Evolutionary conservation across 192 early-diverging fungal species (phyloP).

Genomic region (Linnemannia zychae): DNA sequence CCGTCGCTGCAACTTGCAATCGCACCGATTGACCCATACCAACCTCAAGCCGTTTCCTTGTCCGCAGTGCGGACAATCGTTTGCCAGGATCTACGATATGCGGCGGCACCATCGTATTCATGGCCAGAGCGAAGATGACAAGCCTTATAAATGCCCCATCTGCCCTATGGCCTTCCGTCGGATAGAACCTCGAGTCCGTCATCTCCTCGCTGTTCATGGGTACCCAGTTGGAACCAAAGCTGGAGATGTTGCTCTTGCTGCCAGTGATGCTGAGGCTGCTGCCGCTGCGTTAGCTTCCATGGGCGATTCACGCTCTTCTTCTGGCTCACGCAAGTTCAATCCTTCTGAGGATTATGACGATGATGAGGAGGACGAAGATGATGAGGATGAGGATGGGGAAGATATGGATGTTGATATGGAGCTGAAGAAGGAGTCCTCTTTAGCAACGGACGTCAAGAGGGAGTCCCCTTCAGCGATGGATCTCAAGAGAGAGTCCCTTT

Average conservation of each 20-base stretch:
- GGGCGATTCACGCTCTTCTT: background rate
- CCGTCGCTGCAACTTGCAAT: background rate
- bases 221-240: background rate
- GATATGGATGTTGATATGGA: background rate
- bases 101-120: background rate
- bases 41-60: constrained; percentile 1
- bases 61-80: constrained; percentile 1
- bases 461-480: background rate
- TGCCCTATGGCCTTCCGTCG: constrained; percentile 3
- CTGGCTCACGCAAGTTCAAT: background rate
- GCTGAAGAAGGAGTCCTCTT: background rate
- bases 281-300: background rate
- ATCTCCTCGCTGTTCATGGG: background rate
- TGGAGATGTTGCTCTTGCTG: background rate
- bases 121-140: background rate
- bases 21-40: constrained; percentile 2
- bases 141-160: background rate
- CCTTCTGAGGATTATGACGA: background rate
- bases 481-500: too few species aligned
- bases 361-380: background rate
- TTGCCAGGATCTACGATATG: constrained; percentile 3
- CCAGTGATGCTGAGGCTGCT: background rate
- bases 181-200: constrained; percentile 2
- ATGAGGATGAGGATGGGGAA: background rate
- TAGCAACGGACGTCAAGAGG: background rate